Percentiles rank a stretch among this genome's conserved stretches.
Evolutionary conservation across 306 rosid species (phyloP).

Genomic region (Elaeagnus macrophylla): DNA sequence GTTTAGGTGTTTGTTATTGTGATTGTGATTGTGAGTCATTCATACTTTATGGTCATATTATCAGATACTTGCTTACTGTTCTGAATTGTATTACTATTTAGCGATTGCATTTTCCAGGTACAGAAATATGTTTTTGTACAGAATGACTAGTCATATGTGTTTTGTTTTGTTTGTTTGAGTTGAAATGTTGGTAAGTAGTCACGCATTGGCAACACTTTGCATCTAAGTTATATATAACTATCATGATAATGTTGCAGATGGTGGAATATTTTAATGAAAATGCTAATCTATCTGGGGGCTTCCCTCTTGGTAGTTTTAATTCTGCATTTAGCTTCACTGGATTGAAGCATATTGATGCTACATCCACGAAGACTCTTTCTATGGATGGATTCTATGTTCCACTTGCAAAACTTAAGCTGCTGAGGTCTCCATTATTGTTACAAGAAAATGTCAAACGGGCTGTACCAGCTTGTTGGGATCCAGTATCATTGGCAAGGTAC

Average conservation of each 20-base stretch:
- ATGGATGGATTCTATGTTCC: slow-evolving; percentile 67
- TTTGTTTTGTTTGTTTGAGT: too few relatives aligned
- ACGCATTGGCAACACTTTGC: neutral
- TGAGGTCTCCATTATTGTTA: slow-evolving; percentile 36
- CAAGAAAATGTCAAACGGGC: slow-evolving; percentile 57
- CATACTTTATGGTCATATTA: too few relatives aligned
- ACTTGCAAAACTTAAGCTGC: slow-evolving; percentile 66
- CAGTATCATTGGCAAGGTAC: slow-evolving; percentile 67
- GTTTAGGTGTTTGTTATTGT: neutral
- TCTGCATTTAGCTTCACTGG: slow-evolving; percentile 85
- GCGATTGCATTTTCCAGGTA: too few relatives aligned
- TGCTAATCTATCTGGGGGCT: slow-evolving; percentile 50
- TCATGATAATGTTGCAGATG: slow-evolving; percentile 58
- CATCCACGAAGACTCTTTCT: slow-evolving; percentile 60
- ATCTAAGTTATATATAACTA: slow-evolving; percentile 3
- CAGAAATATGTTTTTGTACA: too few relatives aligned
- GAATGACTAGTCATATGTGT: too few relatives aligned
- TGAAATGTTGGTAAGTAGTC: too few relatives aligned
- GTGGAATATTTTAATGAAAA: slow-evolving; percentile 66
- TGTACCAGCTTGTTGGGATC: slow-evolving; percentile 67
- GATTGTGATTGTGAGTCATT: too few relatives aligned
- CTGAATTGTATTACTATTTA: too few relatives aligned
- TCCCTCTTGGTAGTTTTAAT: slow-evolving; percentile 79
- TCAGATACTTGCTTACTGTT: too few relatives aligned
- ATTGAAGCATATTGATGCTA: slow-evolving; percentile 56